Evolutionary conservation across 2,329 filamentous ascomycete genomes (phyloP).

Genomic region (Emmonsia crescens): DNA sequence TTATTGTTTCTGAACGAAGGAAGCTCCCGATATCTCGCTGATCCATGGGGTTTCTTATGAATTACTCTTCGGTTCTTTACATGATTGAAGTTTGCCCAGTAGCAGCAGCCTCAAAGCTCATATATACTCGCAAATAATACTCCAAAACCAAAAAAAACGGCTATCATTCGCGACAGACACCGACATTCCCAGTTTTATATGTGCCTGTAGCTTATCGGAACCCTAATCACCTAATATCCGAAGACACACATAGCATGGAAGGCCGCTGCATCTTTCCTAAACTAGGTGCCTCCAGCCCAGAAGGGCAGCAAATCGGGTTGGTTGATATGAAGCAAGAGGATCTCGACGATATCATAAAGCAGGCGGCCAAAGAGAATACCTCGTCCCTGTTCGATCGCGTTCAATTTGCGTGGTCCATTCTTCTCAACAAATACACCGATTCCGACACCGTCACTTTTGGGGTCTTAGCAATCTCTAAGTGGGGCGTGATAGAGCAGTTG

Average conservation of each 20-base stretch:
- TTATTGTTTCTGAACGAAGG: not conserved
- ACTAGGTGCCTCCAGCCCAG: not conserved
- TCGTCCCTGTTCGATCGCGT: not conserved
- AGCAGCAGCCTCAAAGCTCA: not conserved
- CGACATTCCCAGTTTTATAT: not conserved
- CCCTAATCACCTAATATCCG: not conserved
- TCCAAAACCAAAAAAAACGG: not conserved
- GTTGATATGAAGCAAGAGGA: not conserved
- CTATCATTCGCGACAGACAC: not conserved
- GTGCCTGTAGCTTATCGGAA: not conserved
- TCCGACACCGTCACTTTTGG: constrained; percentile 30
- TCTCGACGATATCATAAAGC: not conserved
- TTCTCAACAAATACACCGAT: constrained; percentile 23
- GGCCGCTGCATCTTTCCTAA: not conserved
- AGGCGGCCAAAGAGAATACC: not conserved
- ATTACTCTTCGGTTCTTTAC: not conserved
- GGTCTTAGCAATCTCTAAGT: constrained; percentile 9
- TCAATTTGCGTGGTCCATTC: constrained; percentile 25
- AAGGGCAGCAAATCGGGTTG: not conserved
- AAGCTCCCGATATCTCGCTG: not conserved
- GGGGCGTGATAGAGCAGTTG: not conserved
- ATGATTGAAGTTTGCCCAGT: not conserved
- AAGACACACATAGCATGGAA: not conserved
- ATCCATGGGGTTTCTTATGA: not conserved
- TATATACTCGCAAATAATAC: not conserved